These are phyloP conservation scores for Pseudocercospora pini-densiflorae DNA, from an alignment of 2,329 filamentous ascomycete genomes.

Conservation along the genomic window DNA sequence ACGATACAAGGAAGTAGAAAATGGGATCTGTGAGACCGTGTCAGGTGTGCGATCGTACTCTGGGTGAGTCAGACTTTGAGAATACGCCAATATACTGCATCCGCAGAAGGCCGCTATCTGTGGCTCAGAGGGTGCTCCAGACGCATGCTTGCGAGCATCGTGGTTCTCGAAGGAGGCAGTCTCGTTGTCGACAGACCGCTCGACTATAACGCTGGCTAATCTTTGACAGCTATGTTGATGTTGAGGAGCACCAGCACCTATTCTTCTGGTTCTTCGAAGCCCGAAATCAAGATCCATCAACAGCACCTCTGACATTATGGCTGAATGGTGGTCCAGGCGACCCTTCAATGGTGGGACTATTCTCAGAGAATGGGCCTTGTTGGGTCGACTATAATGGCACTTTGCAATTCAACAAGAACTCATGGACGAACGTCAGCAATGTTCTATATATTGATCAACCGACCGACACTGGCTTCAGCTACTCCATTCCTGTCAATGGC, in stretches of 20 bases:
- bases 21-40: conserved; percentile 62
- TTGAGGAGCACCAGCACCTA: conserved; percentile 56
- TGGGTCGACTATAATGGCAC: conserved; percentile 25
- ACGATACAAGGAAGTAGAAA: conserved; percentile 62
- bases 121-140: neutral
- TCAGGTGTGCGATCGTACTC: conserved; percentile 61
- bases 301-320: conserved; percentile 65
- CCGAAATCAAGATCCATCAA: conserved; percentile 55
- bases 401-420: conserved; percentile 58
- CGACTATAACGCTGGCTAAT: conserved; percentile 49
- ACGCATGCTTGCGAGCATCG: neutral
- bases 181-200: neutral
- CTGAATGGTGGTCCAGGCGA: conserved; percentile 65
- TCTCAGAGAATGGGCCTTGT: conserved; percentile 49
- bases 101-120: neutral
- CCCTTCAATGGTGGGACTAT: conserved; percentile 62
- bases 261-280: conserved; percentile 62
- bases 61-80: conserved; percentile 48
- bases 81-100: conserved; percentile 48
- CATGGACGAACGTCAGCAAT: conserved; percentile 65
- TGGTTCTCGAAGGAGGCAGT: neutral
- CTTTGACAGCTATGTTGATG: conserved; percentile 46
- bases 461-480: conserved; percentile 62
- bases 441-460: conserved; percentile 74
- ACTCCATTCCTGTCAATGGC: conserved; percentile 50